Conservation (phyloP, 2,329 filamentous ascomycete species). For the Calonectria crousiana region DNA sequence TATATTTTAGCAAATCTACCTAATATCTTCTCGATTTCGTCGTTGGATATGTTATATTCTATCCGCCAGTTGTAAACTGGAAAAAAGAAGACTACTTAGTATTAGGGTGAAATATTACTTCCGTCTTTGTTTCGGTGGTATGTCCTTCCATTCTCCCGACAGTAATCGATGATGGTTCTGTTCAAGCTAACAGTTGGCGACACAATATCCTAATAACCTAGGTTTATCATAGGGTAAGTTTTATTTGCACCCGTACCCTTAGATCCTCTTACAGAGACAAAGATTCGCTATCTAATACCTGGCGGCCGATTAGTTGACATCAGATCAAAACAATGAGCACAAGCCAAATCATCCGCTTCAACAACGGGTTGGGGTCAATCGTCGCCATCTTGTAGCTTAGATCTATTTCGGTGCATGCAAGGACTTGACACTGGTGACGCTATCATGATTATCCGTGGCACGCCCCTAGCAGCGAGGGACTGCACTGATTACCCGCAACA, state of each 20-base stretch:
- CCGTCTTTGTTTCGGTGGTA: slow-evolving; percentile 38
- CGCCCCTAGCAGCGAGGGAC: background rate
- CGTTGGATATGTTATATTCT: slow-evolving; percentile 38
- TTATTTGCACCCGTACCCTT: background rate
- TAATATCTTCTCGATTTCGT: slow-evolving; percentile 34
- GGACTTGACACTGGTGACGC: background rate
- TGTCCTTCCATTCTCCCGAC: slow-evolving; percentile 34
- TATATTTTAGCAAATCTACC: background rate
- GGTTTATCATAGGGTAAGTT: background rate
- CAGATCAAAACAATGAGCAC: background rate
- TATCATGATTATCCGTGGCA: background rate
- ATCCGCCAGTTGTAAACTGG: too few species aligned
- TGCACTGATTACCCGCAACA: background rate
- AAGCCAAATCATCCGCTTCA: background rate
- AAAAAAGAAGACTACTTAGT: background rate
- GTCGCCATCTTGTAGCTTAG: background rate
- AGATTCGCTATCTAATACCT: slow-evolving; percentile 13
- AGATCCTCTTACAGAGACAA: background rate
- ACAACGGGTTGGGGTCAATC: background rate
- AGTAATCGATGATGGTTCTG: slow-evolving; percentile 35
- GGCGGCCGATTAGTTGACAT: background rate
- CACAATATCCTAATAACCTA: slow-evolving; percentile 17
- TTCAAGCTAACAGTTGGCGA: slow-evolving; percentile 30
- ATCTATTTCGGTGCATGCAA: background rate
- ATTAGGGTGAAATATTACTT: slow-evolving; percentile 12